Evolutionary conservation across 116 monocot species (phyloP).

Genomic region (Zostera marina): DNA sequence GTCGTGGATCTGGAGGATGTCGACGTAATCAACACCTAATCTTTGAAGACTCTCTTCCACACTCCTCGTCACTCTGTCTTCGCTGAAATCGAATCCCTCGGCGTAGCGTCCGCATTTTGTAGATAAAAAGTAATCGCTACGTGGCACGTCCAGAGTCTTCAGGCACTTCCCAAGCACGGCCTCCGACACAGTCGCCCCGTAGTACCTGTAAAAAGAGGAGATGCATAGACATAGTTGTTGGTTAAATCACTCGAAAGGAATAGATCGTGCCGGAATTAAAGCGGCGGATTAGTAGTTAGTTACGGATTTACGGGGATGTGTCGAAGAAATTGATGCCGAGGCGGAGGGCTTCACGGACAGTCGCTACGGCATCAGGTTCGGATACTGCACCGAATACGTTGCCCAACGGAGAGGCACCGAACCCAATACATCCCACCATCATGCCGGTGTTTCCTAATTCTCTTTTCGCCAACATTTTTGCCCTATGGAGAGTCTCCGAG

Average conservation of each 20-base stretch:
- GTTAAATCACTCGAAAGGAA: no score
- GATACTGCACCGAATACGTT: constrained; percentile 81
- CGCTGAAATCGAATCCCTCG: constrained; percentile 88
- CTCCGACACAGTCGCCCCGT: constrained; percentile 86
- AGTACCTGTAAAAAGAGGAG: constrained; percentile 35
- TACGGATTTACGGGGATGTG: constrained; percentile 62
- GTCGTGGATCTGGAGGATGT: constrained; percentile 89
- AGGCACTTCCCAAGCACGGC: constrained; percentile 74
- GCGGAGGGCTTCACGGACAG: constrained; percentile 61
- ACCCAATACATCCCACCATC: constrained; percentile 57
- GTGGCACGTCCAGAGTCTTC: constrained; percentile 26
- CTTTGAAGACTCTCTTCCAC: constrained; percentile 76
- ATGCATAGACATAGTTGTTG: neutral
- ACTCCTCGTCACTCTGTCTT: constrained; percentile 60
- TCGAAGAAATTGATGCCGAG: constrained; percentile 99
- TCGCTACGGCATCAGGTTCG: constrained; percentile 44
- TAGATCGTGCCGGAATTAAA: no score
- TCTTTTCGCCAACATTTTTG: constrained; percentile 35
- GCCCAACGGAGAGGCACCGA: constrained; percentile 90
- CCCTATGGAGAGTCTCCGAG: no score
- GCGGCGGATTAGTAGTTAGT: neutral
- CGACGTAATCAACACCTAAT: constrained; percentile 73
- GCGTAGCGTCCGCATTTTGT: constrained; percentile 80
- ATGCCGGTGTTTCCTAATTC: constrained; percentile 56
- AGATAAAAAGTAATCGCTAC: constrained; percentile 47